Evolutionary conservation across 1,284 basidiomycete genomes (phyloP).

Genomic region (Sparassis latifolia): DNA sequence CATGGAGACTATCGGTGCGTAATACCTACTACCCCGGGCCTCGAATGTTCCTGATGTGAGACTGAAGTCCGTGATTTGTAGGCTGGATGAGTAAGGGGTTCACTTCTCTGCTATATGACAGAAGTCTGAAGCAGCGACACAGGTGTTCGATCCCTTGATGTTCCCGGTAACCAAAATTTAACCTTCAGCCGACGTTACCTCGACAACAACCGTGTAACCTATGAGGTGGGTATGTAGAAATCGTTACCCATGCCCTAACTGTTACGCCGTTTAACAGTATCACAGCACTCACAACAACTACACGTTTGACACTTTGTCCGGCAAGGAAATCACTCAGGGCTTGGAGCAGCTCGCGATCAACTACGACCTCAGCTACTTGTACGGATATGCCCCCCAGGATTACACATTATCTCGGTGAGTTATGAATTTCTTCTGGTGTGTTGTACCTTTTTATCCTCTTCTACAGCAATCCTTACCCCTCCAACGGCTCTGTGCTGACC

Average conservation of each 20-base stretch:
- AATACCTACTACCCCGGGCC: neutral
- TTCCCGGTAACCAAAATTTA: constrained; percentile 39
- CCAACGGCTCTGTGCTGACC: constrained; percentile 55
- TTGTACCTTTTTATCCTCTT: neutral
- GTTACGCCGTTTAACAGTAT: constrained; percentile 33
- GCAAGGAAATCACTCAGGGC: constrained; percentile 47
- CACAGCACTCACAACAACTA: constrained; percentile 40
- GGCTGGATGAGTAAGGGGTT: constrained; percentile 41
- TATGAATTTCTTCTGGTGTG: neutral
- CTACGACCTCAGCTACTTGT: constrained; percentile 49
- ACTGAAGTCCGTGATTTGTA: neutral
- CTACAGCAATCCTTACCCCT: constrained; percentile 54
- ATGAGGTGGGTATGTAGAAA: constrained; percentile 39
- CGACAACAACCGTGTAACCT: constrained; percentile 69
- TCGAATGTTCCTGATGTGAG: neutral
- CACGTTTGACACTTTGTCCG: constrained; percentile 52
- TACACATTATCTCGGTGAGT: constrained; percentile 56
- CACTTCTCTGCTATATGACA: neutral
- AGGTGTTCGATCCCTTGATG: constrained; percentile 27
- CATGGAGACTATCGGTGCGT: constrained; percentile 78
- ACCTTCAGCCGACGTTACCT: constrained; percentile 66
- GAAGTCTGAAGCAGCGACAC: no score
- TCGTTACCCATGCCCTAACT: neutral
- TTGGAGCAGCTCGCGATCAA: constrained; percentile 42
- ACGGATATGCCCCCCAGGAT: constrained; percentile 70